These are phyloP conservation scores for Geosmithia morbida DNA, from an alignment of 2,329 filamentous ascomycete species.

Conservation along the genomic window DNA sequence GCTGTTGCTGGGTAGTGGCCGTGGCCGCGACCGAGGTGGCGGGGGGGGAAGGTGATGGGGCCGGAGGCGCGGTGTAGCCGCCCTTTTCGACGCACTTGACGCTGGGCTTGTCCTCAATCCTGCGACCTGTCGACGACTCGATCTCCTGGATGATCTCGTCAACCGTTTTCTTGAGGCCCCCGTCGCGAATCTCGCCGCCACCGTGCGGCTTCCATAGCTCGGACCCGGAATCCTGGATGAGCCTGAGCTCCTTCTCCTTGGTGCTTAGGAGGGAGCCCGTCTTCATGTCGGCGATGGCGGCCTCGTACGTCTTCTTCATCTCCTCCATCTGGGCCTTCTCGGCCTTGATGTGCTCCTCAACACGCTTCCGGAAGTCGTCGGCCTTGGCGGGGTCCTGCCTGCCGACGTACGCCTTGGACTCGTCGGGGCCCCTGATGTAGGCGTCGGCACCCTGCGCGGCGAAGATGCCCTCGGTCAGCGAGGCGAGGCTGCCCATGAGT, in stretches of 20 bases:
- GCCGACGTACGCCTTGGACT: slow-evolving; percentile 37
- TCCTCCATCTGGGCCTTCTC: slow-evolving; percentile 72
- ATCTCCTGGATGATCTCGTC: slow-evolving; percentile 65
- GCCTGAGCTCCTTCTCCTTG: slow-evolving; percentile 64
- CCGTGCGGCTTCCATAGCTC: slow-evolving; percentile 45
- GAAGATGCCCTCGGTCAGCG: slow-evolving; percentile 75
- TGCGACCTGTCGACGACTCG: slow-evolving; percentile 54
- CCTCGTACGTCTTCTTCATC: slow-evolving; percentile 67
- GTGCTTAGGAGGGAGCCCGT: slow-evolving; percentile 53
- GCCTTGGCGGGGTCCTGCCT: slow-evolving; percentile 63
- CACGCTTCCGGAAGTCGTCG: slow-evolving; percentile 70
- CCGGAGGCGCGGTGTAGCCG: slow-evolving; percentile 48
- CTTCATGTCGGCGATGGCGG: slow-evolving; percentile 60
- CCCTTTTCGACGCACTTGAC: slow-evolving; percentile 65
- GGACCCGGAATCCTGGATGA: slow-evolving; percentile 42
- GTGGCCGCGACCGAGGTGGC: too few species aligned
- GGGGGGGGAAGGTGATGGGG: slow-evolving; percentile 23
- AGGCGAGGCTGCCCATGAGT: slow-evolving; percentile 65
- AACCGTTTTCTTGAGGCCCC: slow-evolving; percentile 35
- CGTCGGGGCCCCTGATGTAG: slow-evolving; percentile 26
- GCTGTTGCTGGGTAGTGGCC: slow-evolving; percentile 6
- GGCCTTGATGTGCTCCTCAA: slow-evolving; percentile 55
- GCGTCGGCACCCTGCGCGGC: slow-evolving; percentile 44
- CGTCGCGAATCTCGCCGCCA: slow-evolving; percentile 28
- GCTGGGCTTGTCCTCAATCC: slow-evolving; percentile 47